phyloP scores from a whole-genome alignment of 345 rosid genomes.

The Limnanthes douglasii region DNA sequence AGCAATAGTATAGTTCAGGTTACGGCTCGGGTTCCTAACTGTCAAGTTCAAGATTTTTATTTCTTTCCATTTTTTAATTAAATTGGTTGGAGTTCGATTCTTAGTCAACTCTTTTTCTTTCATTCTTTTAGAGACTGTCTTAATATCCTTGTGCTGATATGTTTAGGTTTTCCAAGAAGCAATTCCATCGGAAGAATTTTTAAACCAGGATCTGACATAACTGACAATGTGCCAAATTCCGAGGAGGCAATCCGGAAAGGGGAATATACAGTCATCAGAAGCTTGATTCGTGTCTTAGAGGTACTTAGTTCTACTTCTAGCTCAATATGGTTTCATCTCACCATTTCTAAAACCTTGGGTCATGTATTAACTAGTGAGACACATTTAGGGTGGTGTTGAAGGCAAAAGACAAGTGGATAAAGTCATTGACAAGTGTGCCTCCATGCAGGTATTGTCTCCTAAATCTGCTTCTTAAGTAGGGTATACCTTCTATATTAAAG shows the following conservation, averaged over 20 bases:
- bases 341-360: constrained; percentile 8
- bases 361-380: constrained; percentile 11
- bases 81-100: no score
- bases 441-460: constrained; percentile 97
- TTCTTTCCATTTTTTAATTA: no score
- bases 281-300: constrained; percentile 91
- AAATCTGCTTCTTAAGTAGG: no score
- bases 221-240: constrained; percentile 59
- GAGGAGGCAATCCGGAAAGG: constrained; percentile 93
- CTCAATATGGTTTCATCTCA: constrained; percentile 8
- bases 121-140: no score
- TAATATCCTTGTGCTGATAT: no score
- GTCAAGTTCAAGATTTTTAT: no score
- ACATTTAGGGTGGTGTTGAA: constrained; percentile 89
- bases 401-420: constrained; percentile 95
- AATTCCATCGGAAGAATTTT: constrained; percentile 77
- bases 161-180: constrained; percentile 61
- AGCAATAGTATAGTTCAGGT: no score
- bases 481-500: no score
- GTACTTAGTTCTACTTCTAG: constrained; percentile 26
- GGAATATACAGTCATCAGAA: constrained; percentile 85
- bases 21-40: no score
- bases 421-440: constrained; percentile 95
- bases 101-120: no score
- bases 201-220: constrained; percentile 36